A percentile compares a stretch with the other conserved stretches of the same genome.
Evolutionary conservation across 768 basidiomycete genomes (phyloP).

Genomic region (Leccinum longicurvipes): DNA sequence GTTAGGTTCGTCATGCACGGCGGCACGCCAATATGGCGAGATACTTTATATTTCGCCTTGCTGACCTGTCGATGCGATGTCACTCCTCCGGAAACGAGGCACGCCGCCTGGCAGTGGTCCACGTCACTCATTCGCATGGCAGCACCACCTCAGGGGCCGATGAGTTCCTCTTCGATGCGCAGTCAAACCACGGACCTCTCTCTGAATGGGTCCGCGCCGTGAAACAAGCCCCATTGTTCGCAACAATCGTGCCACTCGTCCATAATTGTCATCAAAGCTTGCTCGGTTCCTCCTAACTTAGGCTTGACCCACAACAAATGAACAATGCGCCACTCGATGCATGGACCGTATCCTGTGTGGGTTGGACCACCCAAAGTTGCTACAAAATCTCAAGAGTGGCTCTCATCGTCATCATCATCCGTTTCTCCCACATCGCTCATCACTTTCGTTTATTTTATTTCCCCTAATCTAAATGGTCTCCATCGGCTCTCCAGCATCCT

Average conservation of each 20-base stretch:
- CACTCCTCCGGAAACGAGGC: slow-evolving; percentile 6
- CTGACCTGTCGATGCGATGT: slow-evolving; percentile 7
- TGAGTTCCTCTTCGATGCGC: not conserved
- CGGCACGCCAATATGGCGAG: not conserved
- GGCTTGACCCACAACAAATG: not conserved
- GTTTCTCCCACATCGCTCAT: not conserved
- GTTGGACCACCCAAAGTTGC: slow-evolving; percentile 5
- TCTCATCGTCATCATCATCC: not conserved
- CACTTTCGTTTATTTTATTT: not conserved
- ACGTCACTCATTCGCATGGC: not conserved
- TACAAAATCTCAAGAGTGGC: slow-evolving; percentile 15
- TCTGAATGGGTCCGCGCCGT: slow-evolving; percentile 2
- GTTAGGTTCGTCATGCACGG: slow-evolving; percentile 5
- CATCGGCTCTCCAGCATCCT: slow-evolving; percentile 6
- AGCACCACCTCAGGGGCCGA: slow-evolving; percentile 1
- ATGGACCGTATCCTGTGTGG: not conserved
- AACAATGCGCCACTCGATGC: slow-evolving; percentile 7
- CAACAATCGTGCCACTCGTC: slow-evolving; percentile 2
- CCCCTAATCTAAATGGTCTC: not conserved
- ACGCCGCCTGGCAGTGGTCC: slow-evolving; percentile 6
- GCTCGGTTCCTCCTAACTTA: not conserved
- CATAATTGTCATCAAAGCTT: not conserved
- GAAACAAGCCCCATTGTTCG: not conserved
- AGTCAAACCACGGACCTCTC: not conserved
- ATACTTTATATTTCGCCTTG: not conserved